Evolutionary conservation across 108 stramenopile genomes (phyloP).

Genomic region (Chaetoceros muelleri): DNA sequence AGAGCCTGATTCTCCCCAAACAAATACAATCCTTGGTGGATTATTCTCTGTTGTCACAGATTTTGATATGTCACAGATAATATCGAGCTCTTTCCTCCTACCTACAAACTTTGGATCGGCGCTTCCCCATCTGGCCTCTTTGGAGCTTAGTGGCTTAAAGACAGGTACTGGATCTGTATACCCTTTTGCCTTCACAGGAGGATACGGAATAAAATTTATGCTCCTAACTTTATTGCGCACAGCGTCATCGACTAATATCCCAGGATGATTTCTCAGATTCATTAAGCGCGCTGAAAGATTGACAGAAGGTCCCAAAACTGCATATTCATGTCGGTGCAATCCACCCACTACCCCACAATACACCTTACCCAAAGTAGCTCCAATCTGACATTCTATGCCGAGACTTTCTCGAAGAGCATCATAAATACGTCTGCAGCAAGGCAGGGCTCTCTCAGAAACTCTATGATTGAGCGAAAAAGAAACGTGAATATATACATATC

Average conservation of each 20-base stretch:
- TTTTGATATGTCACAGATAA: slow-evolving; percentile 27
- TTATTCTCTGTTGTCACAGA: not conserved
- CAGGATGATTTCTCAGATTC: slow-evolving; percentile 36
- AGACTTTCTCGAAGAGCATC: slow-evolving; percentile 38
- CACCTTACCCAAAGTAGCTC: slow-evolving; percentile 53
- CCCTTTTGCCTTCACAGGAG: slow-evolving; percentile 55
- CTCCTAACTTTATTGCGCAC: slow-evolving; percentile 39
- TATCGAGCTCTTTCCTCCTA: slow-evolving; percentile 34
- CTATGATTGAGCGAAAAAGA: not conserved
- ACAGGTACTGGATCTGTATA: slow-evolving; percentile 60
- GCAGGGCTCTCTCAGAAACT: slow-evolving; percentile 46
- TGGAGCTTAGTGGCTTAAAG: slow-evolving; percentile 44
- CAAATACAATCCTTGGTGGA: slow-evolving; percentile 24
- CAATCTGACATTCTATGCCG: slow-evolving; percentile 38
- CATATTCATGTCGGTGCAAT: slow-evolving; percentile 51
- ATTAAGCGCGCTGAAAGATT: slow-evolving; percentile 68
- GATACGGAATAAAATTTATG: slow-evolving; percentile 41
- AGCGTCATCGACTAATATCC: slow-evolving; percentile 53
- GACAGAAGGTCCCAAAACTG: slow-evolving; percentile 59
- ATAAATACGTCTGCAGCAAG: slow-evolving; percentile 44
- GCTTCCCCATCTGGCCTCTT: slow-evolving; percentile 30
- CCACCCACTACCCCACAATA: slow-evolving; percentile 75
- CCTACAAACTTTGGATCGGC: slow-evolving; percentile 44
- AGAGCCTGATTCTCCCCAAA: slow-evolving; percentile 38
- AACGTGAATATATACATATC: not conserved